Evolutionary conservation across 2,329 filamentous ascomycete species (phyloP), one percentile per base, ranked within the genome.

Genomic region (Amphichorda felina): DNA sequence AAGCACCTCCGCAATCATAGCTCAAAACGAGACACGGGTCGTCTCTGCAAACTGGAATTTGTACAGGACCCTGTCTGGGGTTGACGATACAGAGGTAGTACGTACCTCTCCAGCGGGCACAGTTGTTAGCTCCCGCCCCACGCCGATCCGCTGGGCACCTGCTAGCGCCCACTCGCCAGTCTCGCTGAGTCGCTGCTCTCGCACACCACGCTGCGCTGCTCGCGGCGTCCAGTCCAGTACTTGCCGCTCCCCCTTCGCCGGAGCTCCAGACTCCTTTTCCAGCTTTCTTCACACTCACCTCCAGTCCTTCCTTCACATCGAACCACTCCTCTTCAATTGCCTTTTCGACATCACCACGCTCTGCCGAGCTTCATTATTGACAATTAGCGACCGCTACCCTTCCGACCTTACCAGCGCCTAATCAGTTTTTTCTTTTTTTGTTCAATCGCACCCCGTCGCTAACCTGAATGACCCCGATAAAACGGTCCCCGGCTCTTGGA

Each of bases 241-340:
- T 18, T 33, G 31, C 31, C 19, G 31, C 27, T 8, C 30, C 30
- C 30, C 30, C 30, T 32, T 32, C 8, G 30, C 7, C n/a, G 8
- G 30, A 24, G 22, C 33, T 34, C 32, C 19, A 45, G 48, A 55
- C 50, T 51, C 53, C 52, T 59, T 59, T 58, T 49, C 37, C 37
- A 45, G 45, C 50, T 50, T 48, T 33, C 36, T 29, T 38, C 31
- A 33, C 22, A 37, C 52, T 59, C 53, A 56, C 28, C 52, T 53
- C 51, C 49, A 58, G 56, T 60, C 56, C 54, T 53, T 57, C 55
- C 50, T 56, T 59, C 56, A 49, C 45, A 44, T 44, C 43, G 41
- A 48, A 43, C 27, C 29, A 14, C 16, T 13, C 25, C 6, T 13
- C 17, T n/a, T 15, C 16, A 16, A 30, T 15, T 30, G 15, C 8